These are phyloP conservation scores for Pichia ethanolica DNA, from an alignment of 805 yeast genomes.

Conservation along the genomic window DNA sequence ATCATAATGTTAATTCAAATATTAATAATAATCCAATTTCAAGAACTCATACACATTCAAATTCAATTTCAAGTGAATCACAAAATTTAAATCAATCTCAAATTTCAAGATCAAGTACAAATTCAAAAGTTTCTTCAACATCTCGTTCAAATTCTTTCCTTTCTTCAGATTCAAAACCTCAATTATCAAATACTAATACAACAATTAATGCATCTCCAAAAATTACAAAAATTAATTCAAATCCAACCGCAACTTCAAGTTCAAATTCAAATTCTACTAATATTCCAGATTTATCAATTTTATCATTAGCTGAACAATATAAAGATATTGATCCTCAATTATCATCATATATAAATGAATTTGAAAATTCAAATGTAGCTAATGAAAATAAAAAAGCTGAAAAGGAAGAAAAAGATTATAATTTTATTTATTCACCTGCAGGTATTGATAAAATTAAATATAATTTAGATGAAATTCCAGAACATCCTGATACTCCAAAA, in stretches of 20 bases:
- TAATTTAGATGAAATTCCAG: conserved; percentile 40
- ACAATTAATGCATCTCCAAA: no score
- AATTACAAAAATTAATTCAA: not conserved
- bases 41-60: not conserved
- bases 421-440: conserved; percentile 18
- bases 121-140: not conserved
- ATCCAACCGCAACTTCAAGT: not conserved
- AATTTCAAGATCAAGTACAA: not conserved
- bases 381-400: not conserved
- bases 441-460: conserved; percentile 22
- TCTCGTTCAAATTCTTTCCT: not conserved
- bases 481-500: conserved; percentile 41
- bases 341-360: conserved; percentile 36
- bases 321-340: conserved; percentile 37
- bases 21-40: not conserved
- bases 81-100: not conserved
- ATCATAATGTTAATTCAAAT: not conserved
- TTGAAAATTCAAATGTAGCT: conserved; percentile 12
- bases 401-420: conserved; percentile 8
- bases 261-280: not conserved
- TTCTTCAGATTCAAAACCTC: not conserved
- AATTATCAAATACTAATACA: not conserved
- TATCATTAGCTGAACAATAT: conserved; percentile 16
- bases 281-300: not conserved
- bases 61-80: not conserved